Conservation (phyloP, 305 asterid genomes). For the Fraxinus sp. region DNA sequence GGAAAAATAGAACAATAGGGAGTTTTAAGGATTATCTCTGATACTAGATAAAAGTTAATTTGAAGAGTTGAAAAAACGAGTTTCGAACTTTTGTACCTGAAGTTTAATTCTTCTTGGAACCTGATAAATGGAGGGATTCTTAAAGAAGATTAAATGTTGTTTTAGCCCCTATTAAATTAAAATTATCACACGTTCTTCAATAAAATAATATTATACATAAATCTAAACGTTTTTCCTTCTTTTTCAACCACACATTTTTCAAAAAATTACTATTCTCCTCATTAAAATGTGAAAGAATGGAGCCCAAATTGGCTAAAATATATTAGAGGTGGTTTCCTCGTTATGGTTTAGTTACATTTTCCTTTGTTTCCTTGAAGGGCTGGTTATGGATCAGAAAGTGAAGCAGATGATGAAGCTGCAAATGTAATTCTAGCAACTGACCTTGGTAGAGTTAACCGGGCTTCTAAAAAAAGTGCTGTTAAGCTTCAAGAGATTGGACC, state of each 20-base stretch:
- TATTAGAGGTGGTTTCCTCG: slow-evolving; percentile 9
- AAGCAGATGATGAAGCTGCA: slow-evolving; percentile 85
- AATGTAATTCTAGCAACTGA: slow-evolving; percentile 65
- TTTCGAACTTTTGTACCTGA: background rate
- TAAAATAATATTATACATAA: too few relatives aligned
- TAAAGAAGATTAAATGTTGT: background rate
- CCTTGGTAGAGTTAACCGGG: slow-evolving; percentile 75
- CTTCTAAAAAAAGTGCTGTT: slow-evolving; percentile 84
- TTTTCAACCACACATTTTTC: too few relatives aligned
- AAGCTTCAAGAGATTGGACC: slow-evolving; percentile 95
- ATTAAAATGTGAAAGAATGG: background rate
- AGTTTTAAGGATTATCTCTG: background rate
- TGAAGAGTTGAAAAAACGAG: background rate
- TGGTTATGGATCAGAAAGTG: slow-evolving; percentile 95
- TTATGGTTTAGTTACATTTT: slow-evolving; percentile 5
- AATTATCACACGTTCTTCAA: too few relatives aligned
- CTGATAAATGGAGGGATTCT: background rate
- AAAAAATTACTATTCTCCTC: too few relatives aligned
- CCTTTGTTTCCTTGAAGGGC: slow-evolving; percentile 47
- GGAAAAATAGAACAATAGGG: background rate
- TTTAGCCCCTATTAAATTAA: background rate
- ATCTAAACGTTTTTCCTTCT: too few relatives aligned
- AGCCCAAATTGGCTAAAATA: background rate
- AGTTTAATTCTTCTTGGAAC: background rate
- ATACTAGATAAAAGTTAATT: background rate